Evolutionary conservation across 2,329 filamentous ascomycete species (phyloP).

Genomic region (Fusarium papillatum): DNA sequence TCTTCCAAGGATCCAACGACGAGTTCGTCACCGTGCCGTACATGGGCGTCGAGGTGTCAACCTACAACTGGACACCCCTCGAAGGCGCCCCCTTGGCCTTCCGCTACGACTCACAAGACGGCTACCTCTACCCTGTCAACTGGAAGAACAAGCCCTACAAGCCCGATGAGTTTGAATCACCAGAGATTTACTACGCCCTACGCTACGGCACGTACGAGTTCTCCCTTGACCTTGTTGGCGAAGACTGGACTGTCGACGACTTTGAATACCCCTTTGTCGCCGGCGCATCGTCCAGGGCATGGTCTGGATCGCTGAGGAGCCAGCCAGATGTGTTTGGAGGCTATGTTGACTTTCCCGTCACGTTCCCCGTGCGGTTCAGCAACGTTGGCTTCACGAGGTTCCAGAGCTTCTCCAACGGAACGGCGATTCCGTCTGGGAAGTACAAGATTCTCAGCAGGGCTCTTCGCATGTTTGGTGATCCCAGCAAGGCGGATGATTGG

Average conservation of each 20-base stretch:
- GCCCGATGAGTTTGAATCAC: neutral
- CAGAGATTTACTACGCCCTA: neutral
- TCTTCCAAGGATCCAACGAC: slow-evolving; percentile 30
- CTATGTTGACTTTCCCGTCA: neutral
- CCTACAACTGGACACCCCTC: slow-evolving; percentile 37
- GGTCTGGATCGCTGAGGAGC: neutral
- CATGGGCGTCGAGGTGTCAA: slow-evolving; percentile 38
- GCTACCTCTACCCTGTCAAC: slow-evolving; percentile 31
- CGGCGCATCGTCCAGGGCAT: neutral
- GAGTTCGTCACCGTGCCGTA: slow-evolving; percentile 33
- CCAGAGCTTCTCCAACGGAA: neutral
- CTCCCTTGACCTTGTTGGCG: neutral
- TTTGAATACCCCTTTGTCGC: neutral
- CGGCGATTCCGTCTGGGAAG: neutral
- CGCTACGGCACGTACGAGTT: neutral
- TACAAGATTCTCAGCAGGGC: neutral
- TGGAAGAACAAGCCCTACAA: neutral
- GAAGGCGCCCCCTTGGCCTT: slow-evolving; percentile 26
- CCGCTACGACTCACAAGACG: slow-evolving; percentile 24
- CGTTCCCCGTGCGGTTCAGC: neutral
- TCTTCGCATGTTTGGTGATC: neutral
- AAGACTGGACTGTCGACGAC: neutral
- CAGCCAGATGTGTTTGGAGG: neutral
- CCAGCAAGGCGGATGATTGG: neutral
- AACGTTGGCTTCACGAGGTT: neutral